A percentile compares a stretch with the other conserved stretches of the same genome.
Evolutionary conservation across 179 eudicot genomes (phyloP).

Genomic region (Heliamphora pulchella): DNA sequence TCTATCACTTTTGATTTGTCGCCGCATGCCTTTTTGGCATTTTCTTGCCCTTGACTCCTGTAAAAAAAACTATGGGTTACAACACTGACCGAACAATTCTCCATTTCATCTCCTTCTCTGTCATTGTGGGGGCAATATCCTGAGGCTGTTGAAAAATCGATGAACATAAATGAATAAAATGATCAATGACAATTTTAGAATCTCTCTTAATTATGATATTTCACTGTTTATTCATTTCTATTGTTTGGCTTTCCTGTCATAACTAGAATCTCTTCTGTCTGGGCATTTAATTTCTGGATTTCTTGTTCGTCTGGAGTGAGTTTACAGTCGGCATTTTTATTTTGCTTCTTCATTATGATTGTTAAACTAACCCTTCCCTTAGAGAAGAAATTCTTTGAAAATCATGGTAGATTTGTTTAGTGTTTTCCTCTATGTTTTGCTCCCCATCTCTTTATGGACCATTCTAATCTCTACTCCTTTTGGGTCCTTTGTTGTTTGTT

Average conservation of each 20-base stretch:
- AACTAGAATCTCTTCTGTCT: not conserved
- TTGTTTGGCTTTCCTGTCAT: not conserved
- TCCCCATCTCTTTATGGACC: not conserved
- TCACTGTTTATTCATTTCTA: not conserved
- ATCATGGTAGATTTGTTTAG: not conserved
- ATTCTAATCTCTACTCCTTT: constrained; percentile 1
- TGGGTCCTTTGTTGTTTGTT: not conserved
- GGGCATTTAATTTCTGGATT: not conserved
- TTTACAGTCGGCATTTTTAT: not conserved
- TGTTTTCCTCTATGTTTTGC: not conserved
- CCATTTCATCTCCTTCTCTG: not conserved
- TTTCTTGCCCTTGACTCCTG: not conserved
- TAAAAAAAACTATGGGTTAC: too few species aligned
- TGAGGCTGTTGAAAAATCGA: not conserved
- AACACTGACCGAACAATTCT: not conserved
- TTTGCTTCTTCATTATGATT: not conserved
- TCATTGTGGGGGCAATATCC: not conserved
- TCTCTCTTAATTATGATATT: not conserved
- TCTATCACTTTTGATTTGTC: not conserved
- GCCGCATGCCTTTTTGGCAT: not conserved
- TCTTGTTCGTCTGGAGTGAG: not conserved
- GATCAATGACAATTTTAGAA: not conserved
- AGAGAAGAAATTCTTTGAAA: not conserved
- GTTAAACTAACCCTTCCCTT: not conserved
- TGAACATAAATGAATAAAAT: not conserved